phyloP scores from a whole-genome alignment of 2,329 filamentous ascomycete species.

The Sporothrix phasma region DNA sequence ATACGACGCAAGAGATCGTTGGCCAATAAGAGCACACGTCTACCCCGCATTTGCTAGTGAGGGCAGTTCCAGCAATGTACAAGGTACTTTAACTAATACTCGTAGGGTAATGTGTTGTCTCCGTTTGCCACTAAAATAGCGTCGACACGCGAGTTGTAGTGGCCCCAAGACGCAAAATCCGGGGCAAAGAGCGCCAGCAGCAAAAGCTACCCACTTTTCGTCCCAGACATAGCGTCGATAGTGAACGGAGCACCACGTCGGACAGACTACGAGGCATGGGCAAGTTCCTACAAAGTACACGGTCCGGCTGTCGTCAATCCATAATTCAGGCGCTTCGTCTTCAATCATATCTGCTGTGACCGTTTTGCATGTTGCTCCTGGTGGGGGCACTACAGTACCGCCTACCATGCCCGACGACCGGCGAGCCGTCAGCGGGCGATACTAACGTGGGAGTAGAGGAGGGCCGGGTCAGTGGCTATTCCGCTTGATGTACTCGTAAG shows the following conservation, averaged over 20 bases:
- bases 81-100: too few relatives aligned
- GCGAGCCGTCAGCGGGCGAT: too few relatives aligned
- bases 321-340: too few relatives aligned
- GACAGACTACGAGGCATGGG: background rate
- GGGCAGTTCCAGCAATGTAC: too few relatives aligned
- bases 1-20: background rate
- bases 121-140: slow-evolving; percentile 8
- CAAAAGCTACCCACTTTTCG: background rate
- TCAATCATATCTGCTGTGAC: too few relatives aligned
- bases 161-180: background rate
- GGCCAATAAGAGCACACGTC: background rate
- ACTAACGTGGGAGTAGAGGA: too few relatives aligned
- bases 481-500: too few relatives aligned
- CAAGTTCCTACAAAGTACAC: background rate
- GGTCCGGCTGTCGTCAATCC: background rate
- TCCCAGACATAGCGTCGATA: background rate
- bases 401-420: too few relatives aligned
- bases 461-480: too few relatives aligned
- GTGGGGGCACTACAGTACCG: too few relatives aligned
- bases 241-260: background rate
- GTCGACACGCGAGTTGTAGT: background rate
- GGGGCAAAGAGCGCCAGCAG: background rate
- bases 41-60: slow-evolving; percentile 12
- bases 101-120: background rate
- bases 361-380: too few relatives aligned